phyloP scores from a whole-genome alignment of 2,329 filamentous ascomycete genomes.

The Diaporthe sp. region DNA sequence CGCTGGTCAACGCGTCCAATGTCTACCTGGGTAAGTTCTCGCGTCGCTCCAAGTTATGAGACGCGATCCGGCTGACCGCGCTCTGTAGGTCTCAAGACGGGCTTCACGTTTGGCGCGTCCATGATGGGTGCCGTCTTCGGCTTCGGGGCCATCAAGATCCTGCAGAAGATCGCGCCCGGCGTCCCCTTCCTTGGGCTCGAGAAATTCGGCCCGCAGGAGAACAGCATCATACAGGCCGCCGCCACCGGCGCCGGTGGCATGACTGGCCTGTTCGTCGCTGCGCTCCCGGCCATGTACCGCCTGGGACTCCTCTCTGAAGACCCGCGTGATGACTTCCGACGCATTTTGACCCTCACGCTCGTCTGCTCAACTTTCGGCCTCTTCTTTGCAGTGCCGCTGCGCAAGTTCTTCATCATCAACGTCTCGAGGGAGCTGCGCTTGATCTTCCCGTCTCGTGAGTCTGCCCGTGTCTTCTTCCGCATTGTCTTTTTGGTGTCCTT shows the following conservation, averaged over 20 bases:
- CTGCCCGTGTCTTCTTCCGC: background rate
- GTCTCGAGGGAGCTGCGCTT: slow-evolving; percentile 60
- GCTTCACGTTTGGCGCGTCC: slow-evolving; percentile 58
- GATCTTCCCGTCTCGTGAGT: slow-evolving; percentile 61
- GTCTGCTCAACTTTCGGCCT: slow-evolving; percentile 68
- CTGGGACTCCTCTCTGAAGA: slow-evolving; percentile 58
- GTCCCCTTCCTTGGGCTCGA: slow-evolving; percentile 66
- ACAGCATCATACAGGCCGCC: slow-evolving; percentile 68
- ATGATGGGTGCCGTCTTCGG: slow-evolving; percentile 67
- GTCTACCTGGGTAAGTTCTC: slow-evolving; percentile 59
- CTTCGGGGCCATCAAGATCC: slow-evolving; percentile 67
- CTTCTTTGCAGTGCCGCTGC: slow-evolving; percentile 65
- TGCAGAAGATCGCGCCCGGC: slow-evolving; percentile 52
- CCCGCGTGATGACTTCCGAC: slow-evolving; percentile 63
- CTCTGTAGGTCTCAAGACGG: slow-evolving; percentile 57
- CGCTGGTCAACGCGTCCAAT: slow-evolving; percentile 65
- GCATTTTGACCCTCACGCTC: slow-evolving; percentile 64
- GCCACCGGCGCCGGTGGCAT: slow-evolving; percentile 69
- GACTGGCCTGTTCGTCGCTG: slow-evolving; percentile 68
- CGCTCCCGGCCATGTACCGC: slow-evolving; percentile 69
- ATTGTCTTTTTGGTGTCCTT: no score
- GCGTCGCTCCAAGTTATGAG: no score
- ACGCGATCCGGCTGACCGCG: background rate
- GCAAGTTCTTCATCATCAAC: slow-evolving; percentile 68
- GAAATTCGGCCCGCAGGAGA: slow-evolving; percentile 69